Conservation (phyloP, 1,139 yeast genomes). For the Pichia sp. region DNA sequence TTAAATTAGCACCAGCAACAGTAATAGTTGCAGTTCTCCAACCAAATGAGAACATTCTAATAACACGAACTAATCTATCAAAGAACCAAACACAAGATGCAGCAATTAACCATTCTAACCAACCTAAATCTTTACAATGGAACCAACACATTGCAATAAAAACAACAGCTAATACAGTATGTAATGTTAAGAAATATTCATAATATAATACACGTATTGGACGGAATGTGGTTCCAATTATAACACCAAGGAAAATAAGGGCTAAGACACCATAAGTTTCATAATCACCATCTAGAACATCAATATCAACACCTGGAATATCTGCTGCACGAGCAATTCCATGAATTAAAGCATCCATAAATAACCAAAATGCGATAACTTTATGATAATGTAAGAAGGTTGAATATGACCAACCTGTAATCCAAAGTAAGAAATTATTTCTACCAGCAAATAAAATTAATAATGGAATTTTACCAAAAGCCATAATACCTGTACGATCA, state of each 20-base stretch:
- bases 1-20: constrained; percentile 31
- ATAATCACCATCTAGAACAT: constrained; percentile 29
- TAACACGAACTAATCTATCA: constrained; percentile 34
- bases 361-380: constrained; percentile 50
- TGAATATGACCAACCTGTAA: constrained; percentile 57
- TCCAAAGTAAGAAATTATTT: constrained; percentile 50
- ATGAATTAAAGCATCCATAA: constrained; percentile 28
- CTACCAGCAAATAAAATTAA: constrained; percentile 53
- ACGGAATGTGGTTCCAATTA: constrained; percentile 41
- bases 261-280: constrained; percentile 33
- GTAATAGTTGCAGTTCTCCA: constrained; percentile 26
- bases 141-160: constrained; percentile 37
- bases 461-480: constrained; percentile 41
- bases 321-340: constrained; percentile 22
- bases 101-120: constrained; percentile 41
- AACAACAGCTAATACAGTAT: constrained; percentile 32
- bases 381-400: constrained; percentile 53
- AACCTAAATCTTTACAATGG: constrained; percentile 36
- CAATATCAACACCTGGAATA: constrained; percentile 9
- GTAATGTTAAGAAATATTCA: constrained; percentile 35
- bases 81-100: constrained; percentile 34
- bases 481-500: constrained; percentile 42
- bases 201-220: constrained; percentile 43
- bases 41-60: constrained; percentile 35
- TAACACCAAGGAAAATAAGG: constrained; percentile 35